phyloP scores from a whole-genome alignment of 768 basidiomycete genomes.

The Suillus plorans region DNA sequence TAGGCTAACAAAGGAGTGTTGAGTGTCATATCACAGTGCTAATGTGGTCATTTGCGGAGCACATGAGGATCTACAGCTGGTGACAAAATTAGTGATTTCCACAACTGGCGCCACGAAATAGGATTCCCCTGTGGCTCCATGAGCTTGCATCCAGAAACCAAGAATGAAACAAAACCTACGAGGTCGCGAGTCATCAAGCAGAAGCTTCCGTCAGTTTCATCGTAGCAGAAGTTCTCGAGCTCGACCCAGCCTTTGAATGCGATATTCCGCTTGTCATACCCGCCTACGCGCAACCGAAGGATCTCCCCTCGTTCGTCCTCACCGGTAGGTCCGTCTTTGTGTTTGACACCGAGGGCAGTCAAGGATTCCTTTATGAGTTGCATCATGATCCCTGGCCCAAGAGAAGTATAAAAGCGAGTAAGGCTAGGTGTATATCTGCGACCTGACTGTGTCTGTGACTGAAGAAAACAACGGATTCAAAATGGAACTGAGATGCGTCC shows the following conservation, averaged over 20 bases:
- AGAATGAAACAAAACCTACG: slow-evolving; percentile 38
- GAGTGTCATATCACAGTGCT: neutral
- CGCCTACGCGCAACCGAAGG: slow-evolving; percentile 60
- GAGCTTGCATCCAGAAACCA: neutral
- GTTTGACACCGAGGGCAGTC: slow-evolving; percentile 46
- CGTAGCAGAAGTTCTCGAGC: slow-evolving; percentile 58
- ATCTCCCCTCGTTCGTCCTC: slow-evolving; percentile 14
- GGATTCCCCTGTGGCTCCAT: slow-evolving; percentile 60
- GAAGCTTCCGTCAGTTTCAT: slow-evolving; percentile 55
- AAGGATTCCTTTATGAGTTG: slow-evolving; percentile 56
- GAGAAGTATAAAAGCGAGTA: slow-evolving; percentile 76
- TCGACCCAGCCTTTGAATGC: slow-evolving; percentile 75
- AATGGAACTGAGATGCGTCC: neutral
- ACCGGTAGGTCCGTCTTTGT: slow-evolving; percentile 38
- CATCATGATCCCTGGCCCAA: slow-evolving; percentile 53
- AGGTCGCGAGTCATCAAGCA: slow-evolving; percentile 69
- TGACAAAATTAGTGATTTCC: slow-evolving; percentile 61
- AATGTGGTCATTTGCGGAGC: slow-evolving; percentile 19
- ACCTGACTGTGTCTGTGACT: slow-evolving; percentile 85
- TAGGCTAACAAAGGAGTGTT: too few species aligned
- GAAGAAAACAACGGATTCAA: neutral
- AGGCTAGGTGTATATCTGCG: slow-evolving; percentile 70
- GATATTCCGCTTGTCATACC: slow-evolving; percentile 62
- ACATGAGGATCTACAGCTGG: slow-evolving; percentile 60
- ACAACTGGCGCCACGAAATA: slow-evolving; percentile 74